Conservation (phyloP, 345 rosid species). For the Gossypium australe region DNA sequence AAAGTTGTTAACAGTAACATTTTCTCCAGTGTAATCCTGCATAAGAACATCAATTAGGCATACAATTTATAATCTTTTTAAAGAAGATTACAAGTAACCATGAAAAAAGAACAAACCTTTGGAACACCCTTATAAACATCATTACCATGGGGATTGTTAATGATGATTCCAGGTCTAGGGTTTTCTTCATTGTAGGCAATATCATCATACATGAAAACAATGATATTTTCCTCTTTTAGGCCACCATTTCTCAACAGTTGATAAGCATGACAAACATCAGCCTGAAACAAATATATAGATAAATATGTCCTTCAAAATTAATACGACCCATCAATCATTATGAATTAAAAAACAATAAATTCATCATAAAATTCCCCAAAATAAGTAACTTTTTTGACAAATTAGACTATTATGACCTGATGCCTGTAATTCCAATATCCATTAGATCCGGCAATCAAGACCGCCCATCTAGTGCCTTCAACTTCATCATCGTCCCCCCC, state of each 20-base stretch:
- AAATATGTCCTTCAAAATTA: background rate
- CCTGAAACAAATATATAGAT: conserved; percentile 29
- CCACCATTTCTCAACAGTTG: conserved; percentile 90
- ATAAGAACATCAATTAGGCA: background rate
- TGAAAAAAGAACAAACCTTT: conserved; percentile 41
- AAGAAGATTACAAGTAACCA: background rate
- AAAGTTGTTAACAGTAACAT: conserved; percentile 65
- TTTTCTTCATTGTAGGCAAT: conserved; percentile 71
- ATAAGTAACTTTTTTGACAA: background rate
- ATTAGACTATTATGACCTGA: conserved; percentile 42
- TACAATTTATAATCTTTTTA: background rate
- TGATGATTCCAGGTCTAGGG: conserved; percentile 79
- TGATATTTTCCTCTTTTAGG: conserved; percentile 82
- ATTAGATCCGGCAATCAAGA: conserved; percentile 85
- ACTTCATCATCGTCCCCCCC: conserved; percentile 31
- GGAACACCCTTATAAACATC: conserved; percentile 96
- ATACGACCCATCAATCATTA: background rate
- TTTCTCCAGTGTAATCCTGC: conserved; percentile 89
- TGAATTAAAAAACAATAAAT: background rate
- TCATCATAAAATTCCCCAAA: conserved; percentile 8
- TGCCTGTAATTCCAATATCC: conserved; percentile 97
- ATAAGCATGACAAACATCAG: conserved; percentile 95
- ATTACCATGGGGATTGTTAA: conserved; percentile 70
- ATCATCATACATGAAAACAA: conserved; percentile 96
- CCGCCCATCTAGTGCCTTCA: conserved; percentile 88